Base-by-base conservation (phyloP, 2,329 filamentous ascomycete species). In the Neopestalotiopsis sp. region DNA sequence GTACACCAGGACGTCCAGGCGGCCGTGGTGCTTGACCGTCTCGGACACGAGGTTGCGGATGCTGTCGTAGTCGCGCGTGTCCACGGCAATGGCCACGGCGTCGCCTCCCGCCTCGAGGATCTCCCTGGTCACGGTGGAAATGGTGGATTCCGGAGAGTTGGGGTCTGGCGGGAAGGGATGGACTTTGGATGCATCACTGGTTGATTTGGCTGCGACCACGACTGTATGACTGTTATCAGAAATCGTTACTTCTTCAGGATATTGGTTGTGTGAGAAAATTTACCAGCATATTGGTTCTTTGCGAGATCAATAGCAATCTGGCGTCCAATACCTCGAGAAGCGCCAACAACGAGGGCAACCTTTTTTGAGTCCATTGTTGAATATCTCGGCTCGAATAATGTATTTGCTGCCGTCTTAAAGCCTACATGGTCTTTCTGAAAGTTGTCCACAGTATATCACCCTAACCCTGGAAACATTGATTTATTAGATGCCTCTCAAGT, bases 281-380 rank as follows among this genome's bases (percentile, higher is more conserved):
- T 81, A 93, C 93, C 91, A 67, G 86, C 83, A 76, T 95, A 95
- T 49, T 89, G 90, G 72, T 90, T 86, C 73, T 83, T 88, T 7
- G 93, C 91, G 3, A 97, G 84, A 76, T 94, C 92, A 74, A 97
- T 87, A 68, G 94, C 93, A 53, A 96, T 85, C 78, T 96, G 93
- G 56, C 93, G 85, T 61, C 94, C 94, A 71, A 97, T 95, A 49
- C 94, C 94, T 70, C 94, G 84, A 0, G 92, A 95, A 2, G 92
- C 92, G 53, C 93, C 93, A 24, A 95, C 86, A 4, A 95, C 84
- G 24, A 95, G 84, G 24, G 91, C 92, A 6, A 94, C 91, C 71
- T 84, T 84, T 68, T 84, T 79, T 13, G 34, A 28, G 4, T 40
- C 24, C 67, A 67, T 64, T 38, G 34, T 38, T 10, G 6, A 10